Evolutionary conservation across 768 basidiomycete species (phyloP).

Genomic region (Boletus eberwhitei): DNA sequence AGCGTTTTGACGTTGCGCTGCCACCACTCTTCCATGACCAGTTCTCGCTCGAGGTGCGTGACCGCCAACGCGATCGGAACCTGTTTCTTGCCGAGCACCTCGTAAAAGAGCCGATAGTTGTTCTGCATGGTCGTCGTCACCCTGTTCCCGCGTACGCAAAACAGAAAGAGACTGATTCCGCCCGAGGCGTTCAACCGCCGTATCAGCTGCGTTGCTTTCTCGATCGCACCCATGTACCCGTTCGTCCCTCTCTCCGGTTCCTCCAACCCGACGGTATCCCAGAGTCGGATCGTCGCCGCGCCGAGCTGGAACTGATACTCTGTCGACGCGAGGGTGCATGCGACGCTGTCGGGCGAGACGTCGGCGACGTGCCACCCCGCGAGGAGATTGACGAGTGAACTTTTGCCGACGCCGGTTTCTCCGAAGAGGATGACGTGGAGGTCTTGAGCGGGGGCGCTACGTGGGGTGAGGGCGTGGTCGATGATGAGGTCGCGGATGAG

Average conservation of each 20-base stretch:
- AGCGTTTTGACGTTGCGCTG: slow-evolving; percentile 22
- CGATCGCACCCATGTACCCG: slow-evolving; percentile 27
- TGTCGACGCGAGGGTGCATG: slow-evolving; percentile 30
- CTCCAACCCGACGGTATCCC: slow-evolving; percentile 34
- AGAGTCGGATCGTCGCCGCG: slow-evolving; percentile 23
- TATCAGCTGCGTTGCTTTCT: slow-evolving; percentile 31
- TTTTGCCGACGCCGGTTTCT: slow-evolving; percentile 36
- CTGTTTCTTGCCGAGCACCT: slow-evolving; percentile 36
- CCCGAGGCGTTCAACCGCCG: slow-evolving; percentile 22
- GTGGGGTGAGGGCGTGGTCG: slow-evolving; percentile 22
- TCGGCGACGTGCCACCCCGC: slow-evolving; percentile 28
- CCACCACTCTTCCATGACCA: slow-evolving; percentile 34
- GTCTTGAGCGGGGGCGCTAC: slow-evolving; percentile 15
- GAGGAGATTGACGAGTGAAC: slow-evolving; percentile 38
- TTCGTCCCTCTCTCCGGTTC: slow-evolving; percentile 16
- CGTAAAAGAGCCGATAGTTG: slow-evolving; percentile 36
- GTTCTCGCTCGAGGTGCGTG: slow-evolving; percentile 37
- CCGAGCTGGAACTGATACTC: slow-evolving; percentile 28
- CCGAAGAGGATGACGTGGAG: slow-evolving; percentile 40
- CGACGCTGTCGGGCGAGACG: slow-evolving; percentile 26
- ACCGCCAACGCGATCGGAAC: slow-evolving; percentile 40
- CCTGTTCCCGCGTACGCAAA: slow-evolving; percentile 32
- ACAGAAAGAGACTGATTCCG: slow-evolving; percentile 31
- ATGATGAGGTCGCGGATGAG: slow-evolving; percentile 24
- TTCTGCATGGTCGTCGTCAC: slow-evolving; percentile 27